These are phyloP conservation scores for Phellopilus nigrolimitatus DNA, from an alignment of 1,284 basidiomycete species.

Conservation along the genomic window DNA sequence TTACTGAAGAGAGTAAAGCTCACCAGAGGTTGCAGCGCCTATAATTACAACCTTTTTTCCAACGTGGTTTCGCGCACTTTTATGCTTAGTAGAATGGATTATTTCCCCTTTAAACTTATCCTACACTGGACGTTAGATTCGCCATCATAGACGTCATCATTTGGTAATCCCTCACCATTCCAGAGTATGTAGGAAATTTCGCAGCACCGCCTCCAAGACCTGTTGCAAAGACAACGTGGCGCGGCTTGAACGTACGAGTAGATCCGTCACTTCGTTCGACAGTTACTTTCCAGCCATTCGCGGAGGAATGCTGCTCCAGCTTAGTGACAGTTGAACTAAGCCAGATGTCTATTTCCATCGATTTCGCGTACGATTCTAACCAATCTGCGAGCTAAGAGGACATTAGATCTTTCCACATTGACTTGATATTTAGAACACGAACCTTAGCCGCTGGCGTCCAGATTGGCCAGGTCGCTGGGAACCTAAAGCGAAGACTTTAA, in stretches of 20 bases:
- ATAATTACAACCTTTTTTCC: constrained; percentile 49
- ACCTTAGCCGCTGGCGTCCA: constrained; percentile 54
- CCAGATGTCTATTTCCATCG: constrained; percentile 65
- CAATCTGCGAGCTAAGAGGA: constrained; percentile 55
- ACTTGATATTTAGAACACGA: constrained; percentile 24
- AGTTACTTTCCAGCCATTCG: constrained; percentile 50
- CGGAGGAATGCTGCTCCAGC: constrained; percentile 42
- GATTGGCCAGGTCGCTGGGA: constrained; percentile 58
- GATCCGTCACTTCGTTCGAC: constrained; percentile 39
- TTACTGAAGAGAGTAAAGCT: constrained; percentile 14
- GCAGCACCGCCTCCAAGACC: constrained; percentile 51
- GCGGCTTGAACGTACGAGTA: constrained; percentile 45
- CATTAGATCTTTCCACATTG: neutral
- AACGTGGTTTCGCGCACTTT: constrained; percentile 33
- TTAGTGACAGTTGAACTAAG: constrained; percentile 44
- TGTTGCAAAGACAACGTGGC: constrained; percentile 57
- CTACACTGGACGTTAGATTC: constrained; percentile 21
- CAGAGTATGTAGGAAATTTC: constrained; percentile 45
- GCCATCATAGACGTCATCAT: neutral
- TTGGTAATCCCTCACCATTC: constrained; percentile 26
- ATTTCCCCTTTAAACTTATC: constrained; percentile 41
- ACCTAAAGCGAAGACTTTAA: constrained; percentile 31
- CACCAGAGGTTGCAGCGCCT: constrained; percentile 46
- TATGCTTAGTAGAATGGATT: constrained; percentile 40
- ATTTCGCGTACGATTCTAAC: constrained; percentile 61